Percentiles rank a stretch among this genome's conserved stretches.
These are phyloP conservation scores for Melastoma candidum DNA, from an alignment of 441 rosid species.

Conservation along the genomic window DNA sequence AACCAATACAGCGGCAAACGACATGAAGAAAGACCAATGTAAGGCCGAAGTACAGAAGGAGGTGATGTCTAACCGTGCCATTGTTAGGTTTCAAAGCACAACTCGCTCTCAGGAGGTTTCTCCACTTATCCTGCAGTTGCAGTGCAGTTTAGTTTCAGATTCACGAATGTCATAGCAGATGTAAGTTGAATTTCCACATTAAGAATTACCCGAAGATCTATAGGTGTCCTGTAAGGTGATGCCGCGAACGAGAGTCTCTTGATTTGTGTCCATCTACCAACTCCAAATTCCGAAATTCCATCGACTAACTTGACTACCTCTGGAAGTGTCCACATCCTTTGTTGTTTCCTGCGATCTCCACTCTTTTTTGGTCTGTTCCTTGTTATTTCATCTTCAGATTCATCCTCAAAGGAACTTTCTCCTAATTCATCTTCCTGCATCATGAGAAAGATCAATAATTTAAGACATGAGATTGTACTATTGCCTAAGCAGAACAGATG, in stretches of 20 bases:
- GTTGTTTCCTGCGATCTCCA: conserved; percentile 71
- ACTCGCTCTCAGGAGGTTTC: conserved; percentile 80
- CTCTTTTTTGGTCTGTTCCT: conserved; percentile 27
- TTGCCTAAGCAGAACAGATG: too few relatives aligned
- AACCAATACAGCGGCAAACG: too few relatives aligned
- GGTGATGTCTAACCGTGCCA: conserved; percentile 39
- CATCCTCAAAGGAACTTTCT: conserved; percentile 29
- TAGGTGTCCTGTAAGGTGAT: conserved; percentile 64
- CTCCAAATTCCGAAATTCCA: conserved; percentile 79
- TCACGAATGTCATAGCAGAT: too few relatives aligned
- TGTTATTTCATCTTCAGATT: conserved; percentile 36
- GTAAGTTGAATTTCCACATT: too few relatives aligned
- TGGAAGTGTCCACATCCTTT: conserved; percentile 71
- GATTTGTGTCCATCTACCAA: conserved; percentile 93
- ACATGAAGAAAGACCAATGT: background rate
- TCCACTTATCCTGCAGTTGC: conserved; percentile 81
- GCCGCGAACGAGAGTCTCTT: conserved; percentile 59
- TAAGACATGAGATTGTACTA: too few relatives aligned
- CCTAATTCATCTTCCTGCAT: conserved; percentile 35
- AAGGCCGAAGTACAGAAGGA: background rate
- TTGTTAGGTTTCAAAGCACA: conserved; percentile 25
- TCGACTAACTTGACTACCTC: conserved; percentile 79
- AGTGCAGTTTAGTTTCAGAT: too few relatives aligned
- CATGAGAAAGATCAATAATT: background rate
- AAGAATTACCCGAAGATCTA: conserved; percentile 80